Conservation (phyloP, 257 asterid species). For the Henckelia pumila region DNA sequence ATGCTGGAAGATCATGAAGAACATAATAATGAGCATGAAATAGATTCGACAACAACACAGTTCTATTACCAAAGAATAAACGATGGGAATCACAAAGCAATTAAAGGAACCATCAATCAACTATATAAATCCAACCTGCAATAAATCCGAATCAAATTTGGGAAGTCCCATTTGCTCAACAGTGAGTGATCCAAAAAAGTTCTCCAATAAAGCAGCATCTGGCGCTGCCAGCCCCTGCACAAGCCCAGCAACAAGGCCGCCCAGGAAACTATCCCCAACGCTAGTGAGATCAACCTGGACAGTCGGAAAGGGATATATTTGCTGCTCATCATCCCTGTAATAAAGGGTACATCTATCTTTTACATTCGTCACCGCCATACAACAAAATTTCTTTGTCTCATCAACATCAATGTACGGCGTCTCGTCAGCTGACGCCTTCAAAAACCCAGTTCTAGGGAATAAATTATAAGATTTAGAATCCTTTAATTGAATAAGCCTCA, state of each 20-base stretch:
- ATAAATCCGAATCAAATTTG: constrained; percentile 52
- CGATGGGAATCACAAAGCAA: too few species aligned
- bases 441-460: constrained; percentile 56
- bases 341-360: constrained; percentile 76
- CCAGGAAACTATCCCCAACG: constrained; percentile 93
- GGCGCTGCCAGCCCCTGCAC: constrained; percentile 66
- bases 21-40: too few species aligned
- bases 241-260: constrained; percentile 84
- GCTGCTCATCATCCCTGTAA: constrained; percentile 52
- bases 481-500: constrained; percentile 49
- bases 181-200: constrained; percentile 83
- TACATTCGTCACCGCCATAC: constrained; percentile 89
- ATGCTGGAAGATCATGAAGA: too few species aligned
- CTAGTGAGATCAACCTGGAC: constrained; percentile 95
- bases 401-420: constrained; percentile 66
- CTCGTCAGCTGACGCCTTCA: constrained; percentile 88
- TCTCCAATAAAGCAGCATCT: constrained; percentile 89
- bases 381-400: constrained; percentile 63
- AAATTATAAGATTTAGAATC: constrained; percentile 59
- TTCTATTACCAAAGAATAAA: too few species aligned
- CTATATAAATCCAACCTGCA: constrained; percentile 61
- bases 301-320: constrained; percentile 63
- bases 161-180: constrained; percentile 83
- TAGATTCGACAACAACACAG: too few species aligned
- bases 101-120: neutral